phyloP scores from a whole-genome alignment of 2,329 filamentous ascomycete genomes.

The Endothia cerciana region DNA sequence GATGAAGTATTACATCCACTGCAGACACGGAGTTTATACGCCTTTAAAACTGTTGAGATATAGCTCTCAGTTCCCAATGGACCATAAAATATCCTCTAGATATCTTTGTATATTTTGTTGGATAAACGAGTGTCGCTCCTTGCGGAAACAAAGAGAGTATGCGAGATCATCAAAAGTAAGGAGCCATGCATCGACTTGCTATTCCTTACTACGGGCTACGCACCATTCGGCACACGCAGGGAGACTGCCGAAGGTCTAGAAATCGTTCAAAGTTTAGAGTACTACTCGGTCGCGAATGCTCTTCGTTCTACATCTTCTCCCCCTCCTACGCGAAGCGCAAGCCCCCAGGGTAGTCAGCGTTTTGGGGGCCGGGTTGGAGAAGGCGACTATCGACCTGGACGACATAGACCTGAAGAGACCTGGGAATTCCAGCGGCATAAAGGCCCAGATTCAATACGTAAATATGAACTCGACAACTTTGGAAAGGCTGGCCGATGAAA shows the following conservation, averaged over 20 bases:
- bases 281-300: conserved; percentile 49
- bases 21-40: no score
- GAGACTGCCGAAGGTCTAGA: conserved; percentile 49
- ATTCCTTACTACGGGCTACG: conserved; percentile 50
- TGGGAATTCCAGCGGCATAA: conserved; percentile 36
- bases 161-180: conserved; percentile 41
- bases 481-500: conserved; percentile 40
- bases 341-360: conserved; percentile 42
- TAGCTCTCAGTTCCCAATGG: no score
- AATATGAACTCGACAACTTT: conserved; percentile 39
- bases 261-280: conserved; percentile 43
- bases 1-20: no score
- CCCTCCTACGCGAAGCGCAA: conserved; percentile 40
- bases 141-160: conserved; percentile 44
- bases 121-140: no score
- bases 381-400: conserved; percentile 36
- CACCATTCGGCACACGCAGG: conserved; percentile 42
- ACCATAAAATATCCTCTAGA: no score
- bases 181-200: conserved; percentile 48
- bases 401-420: conserved; percentile 42
- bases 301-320: conserved; percentile 45
- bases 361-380: conserved; percentile 40
- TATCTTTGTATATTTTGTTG: no score
- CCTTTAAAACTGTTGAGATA: no score
- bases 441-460: conserved; percentile 38